phyloP scores from a whole-genome alignment of 257 asterid genomes.

The Buddleja alternifolia region DNA sequence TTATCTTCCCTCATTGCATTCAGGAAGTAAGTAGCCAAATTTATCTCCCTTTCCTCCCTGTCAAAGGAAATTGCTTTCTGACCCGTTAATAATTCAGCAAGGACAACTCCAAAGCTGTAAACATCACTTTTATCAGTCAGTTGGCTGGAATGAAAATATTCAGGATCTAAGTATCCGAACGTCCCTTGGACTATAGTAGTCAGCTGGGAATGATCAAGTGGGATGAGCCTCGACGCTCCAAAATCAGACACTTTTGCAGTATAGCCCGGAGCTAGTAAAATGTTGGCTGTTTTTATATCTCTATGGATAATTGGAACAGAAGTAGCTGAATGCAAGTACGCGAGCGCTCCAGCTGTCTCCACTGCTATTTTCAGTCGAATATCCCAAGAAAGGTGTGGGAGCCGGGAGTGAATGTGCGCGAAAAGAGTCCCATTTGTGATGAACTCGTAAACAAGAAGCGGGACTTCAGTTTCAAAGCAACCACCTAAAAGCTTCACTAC shows the following conservation, averaged over 20 bases:
- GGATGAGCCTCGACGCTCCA: conserved; percentile 18
- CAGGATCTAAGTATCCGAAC: conserved; percentile 40
- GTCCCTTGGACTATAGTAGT: no score
- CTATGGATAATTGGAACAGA: conserved; percentile 42
- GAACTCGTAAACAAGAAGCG: conserved; percentile 43
- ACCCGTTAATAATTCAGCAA: conserved; percentile 47
- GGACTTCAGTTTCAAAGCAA: conserved; percentile 48
- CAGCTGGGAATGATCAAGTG: no score
- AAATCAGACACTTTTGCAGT: conserved; percentile 46
- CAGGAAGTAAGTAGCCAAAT: conserved; percentile 32
- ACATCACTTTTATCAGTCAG: conserved; percentile 50
- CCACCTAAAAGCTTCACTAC: conserved; percentile 48
- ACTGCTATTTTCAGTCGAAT: conserved; percentile 45
- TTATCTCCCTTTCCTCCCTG: conserved; percentile 23
- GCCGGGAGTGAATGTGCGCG: conserved; percentile 31
- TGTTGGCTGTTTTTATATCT: conserved; percentile 49
- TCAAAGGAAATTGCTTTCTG: conserved; percentile 25
- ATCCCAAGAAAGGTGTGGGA: conserved; percentile 42
- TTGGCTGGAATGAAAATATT: conserved; percentile 38
- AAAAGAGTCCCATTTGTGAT: conserved; percentile 40
- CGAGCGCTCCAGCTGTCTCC: conserved; percentile 47
- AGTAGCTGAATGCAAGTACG: conserved; percentile 50
- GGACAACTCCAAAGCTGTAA: conserved; percentile 52
- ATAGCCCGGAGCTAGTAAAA: conserved; percentile 40
- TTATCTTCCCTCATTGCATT: conserved; percentile 15